phyloP scores from a whole-genome alignment of 306 rosid genomes.

The Inga laurina region DNA sequence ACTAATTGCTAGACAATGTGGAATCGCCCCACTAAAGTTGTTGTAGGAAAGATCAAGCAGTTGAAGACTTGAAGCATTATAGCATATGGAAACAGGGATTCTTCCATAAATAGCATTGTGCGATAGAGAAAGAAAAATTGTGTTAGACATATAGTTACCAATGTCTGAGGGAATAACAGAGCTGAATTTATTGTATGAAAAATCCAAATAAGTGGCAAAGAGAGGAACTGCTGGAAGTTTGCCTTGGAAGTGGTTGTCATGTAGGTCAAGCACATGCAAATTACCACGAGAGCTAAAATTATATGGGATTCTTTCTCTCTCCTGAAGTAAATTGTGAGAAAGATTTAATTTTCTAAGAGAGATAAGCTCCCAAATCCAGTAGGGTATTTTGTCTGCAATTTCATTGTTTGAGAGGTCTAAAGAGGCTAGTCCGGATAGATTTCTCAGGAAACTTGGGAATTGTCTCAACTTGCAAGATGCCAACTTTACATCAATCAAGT shows the following conservation, averaged over 20 bases:
- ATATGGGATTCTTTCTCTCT: no score
- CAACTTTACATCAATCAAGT: not conserved
- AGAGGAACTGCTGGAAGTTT: conserved; percentile 19
- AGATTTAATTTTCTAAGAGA: not conserved
- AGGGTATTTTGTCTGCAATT: not conserved
- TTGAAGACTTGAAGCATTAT: not conserved
- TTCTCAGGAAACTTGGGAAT: not conserved
- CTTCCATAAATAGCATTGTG: conserved; percentile 6
- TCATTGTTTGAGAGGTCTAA: not conserved
- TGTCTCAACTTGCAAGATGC: not conserved
- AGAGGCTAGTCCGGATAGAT: no score
- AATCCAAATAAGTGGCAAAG: not conserved
- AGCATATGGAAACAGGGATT: conserved; percentile 41
- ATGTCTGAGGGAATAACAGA: conserved; percentile 18
- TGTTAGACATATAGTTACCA: not conserved
- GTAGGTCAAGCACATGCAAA: conserved; percentile 37
- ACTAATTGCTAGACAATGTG: not conserved
- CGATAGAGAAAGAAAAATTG: conserved; percentile 26
- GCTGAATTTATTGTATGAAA: not conserved
- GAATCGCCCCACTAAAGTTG: not conserved
- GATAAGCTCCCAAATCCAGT: not conserved
- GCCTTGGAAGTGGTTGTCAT: conserved; percentile 42
- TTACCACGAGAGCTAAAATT: no score
- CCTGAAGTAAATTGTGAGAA: no score
- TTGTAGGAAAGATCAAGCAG: conserved; percentile 10